Evolutionary conservation across 2,329 filamentous ascomycete species (phyloP).

Genomic region (Colletotrichum paranaense): DNA sequence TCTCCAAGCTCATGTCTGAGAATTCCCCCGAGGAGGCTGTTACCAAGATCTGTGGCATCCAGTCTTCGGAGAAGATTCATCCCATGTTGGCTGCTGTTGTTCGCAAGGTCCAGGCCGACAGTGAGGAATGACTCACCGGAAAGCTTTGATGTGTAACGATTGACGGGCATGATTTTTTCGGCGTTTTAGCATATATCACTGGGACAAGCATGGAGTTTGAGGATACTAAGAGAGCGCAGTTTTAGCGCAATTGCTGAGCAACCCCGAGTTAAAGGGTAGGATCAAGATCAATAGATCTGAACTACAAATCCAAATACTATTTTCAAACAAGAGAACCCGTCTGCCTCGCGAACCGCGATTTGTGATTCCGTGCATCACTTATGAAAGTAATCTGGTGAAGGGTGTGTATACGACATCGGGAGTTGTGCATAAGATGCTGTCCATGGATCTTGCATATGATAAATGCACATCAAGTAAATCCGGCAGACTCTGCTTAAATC

Average conservation of each 20-base stretch:
- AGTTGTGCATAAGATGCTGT: too few species aligned
- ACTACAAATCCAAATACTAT: too few species aligned
- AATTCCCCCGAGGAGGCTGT: slow-evolving; percentile 81
- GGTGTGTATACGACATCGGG: too few species aligned
- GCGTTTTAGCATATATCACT: slow-evolving; percentile 32
- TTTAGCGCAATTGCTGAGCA: background rate
- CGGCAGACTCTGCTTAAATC: too few species aligned
- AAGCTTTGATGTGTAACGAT: slow-evolving; percentile 30
- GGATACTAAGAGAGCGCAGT: background rate
- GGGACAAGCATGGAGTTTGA: slow-evolving; percentile 19
- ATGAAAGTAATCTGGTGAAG: too few species aligned
- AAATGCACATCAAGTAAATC: rapidly evolving
- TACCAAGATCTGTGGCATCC: slow-evolving; percentile 83
- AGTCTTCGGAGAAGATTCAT: slow-evolving; percentile 81
- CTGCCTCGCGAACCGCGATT: too few species aligned
- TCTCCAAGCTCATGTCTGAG: slow-evolving; percentile 86
- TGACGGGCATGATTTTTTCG: background rate
- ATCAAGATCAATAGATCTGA: background rate
- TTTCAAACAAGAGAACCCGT: too few species aligned
- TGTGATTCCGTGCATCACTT: too few species aligned
- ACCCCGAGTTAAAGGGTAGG: background rate
- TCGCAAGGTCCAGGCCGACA: slow-evolving; percentile 81
- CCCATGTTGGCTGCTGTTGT: slow-evolving; percentile 81
- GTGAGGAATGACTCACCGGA: slow-evolving; percentile 54
- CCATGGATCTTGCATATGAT: too few species aligned